Evolutionary conservation across 371 early-diverging fungal species (phyloP).

Genomic region (Mortierella sp.): DNA sequence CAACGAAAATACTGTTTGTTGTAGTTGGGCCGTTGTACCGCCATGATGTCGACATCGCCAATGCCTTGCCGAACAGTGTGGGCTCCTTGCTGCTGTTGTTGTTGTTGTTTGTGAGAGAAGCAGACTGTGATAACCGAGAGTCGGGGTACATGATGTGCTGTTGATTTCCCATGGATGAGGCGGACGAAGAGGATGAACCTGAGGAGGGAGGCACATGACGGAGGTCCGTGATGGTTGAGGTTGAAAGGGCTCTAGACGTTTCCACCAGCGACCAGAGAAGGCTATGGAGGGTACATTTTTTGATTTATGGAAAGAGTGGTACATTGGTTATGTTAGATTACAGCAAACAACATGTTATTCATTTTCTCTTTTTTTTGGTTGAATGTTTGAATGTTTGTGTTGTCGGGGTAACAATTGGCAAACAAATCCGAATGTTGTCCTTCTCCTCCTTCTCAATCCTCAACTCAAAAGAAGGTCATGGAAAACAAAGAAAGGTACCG

Average conservation of each 20-base stretch:
- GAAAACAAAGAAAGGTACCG: background rate
- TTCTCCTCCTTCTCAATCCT: too few species aligned
- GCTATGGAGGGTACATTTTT: slow-evolving; percentile 11
- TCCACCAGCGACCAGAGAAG: slow-evolving; percentile 20
- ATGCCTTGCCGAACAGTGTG: background rate
- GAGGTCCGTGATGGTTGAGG: background rate
- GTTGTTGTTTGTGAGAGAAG: background rate
- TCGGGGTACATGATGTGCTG: background rate
- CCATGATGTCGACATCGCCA: background rate
- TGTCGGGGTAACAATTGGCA: background rate
- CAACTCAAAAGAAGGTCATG: background rate
- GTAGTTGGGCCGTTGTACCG: background rate
- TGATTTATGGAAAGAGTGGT: background rate
- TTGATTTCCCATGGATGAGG: background rate
- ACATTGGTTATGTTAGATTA: background rate
- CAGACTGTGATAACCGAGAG: background rate
- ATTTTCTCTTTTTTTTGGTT: background rate
- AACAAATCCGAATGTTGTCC: background rate
- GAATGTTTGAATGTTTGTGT: background rate
- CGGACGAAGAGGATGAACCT: background rate
- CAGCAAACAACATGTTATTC: background rate
- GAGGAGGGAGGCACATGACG: background rate
- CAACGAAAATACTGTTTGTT: slow-evolving; percentile 1
- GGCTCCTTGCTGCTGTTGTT: background rate
- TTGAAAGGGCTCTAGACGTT: slow-evolving; percentile 4